A percentile compares a stretch with the other conserved stretches of the same genome.
Evolutionary conservation across 1,139 yeast species (phyloP).

Genomic region (Yamadazyma jaroonii): DNA sequence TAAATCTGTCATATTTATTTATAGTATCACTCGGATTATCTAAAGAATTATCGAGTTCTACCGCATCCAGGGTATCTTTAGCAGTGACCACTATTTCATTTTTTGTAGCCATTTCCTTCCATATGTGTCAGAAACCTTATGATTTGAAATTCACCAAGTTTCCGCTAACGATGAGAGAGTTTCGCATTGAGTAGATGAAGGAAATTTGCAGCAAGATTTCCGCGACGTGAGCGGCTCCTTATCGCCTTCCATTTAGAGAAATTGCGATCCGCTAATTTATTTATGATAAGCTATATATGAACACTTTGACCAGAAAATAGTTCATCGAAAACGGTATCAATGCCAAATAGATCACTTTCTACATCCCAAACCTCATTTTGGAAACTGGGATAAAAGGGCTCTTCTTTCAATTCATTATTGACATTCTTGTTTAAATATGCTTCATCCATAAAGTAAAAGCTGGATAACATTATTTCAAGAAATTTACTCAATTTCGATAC

Average conservation of each 20-base stretch:
- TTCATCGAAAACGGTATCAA: not conserved
- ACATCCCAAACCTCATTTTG: not conserved
- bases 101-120: too few relatives aligned
- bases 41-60: not conserved
- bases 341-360: not conserved
- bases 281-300: not conserved
- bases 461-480: conserved; percentile 6
- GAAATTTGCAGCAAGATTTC: conserved; percentile 1
- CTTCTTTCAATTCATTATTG: not conserved
- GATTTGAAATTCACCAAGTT: too few relatives aligned
- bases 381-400: not conserved
- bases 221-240: too few relatives aligned
- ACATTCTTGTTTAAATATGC: not conserved
- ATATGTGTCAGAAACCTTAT: too few relatives aligned
- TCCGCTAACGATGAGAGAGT: too few relatives aligned
- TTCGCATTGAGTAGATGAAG: too few relatives aligned
- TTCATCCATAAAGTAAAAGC: conserved; percentile 6
- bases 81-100: too few relatives aligned
- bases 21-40: not conserved
- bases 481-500: conserved; percentile 6
- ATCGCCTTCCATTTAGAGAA: too few relatives aligned
- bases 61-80: not conserved
- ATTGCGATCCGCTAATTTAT: too few relatives aligned
- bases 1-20: conserved; percentile 2
- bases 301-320: not conserved